phyloP scores from a whole-genome alignment of 345 rosid species.

The Brassica carinata region DNA sequence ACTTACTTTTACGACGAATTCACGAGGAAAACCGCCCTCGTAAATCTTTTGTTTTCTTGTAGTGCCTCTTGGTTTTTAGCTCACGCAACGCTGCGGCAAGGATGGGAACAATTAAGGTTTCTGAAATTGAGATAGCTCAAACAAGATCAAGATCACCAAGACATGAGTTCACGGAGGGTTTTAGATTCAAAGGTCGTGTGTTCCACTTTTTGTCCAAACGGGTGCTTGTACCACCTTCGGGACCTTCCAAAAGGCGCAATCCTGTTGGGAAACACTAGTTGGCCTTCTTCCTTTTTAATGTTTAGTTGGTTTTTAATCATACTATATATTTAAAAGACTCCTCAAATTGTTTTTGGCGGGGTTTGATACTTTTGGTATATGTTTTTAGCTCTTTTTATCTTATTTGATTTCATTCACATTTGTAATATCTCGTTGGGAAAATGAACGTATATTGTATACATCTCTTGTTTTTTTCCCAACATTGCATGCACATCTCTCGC shows the following conservation, averaged over 20 bases:
- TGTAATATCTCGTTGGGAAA: slow-evolving; percentile 17
- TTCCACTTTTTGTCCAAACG: slow-evolving; percentile 73
- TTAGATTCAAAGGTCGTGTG: slow-evolving; percentile 46
- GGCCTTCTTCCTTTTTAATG: not conserved
- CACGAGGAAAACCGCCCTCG: no score
- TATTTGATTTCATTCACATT: slow-evolving; percentile 17
- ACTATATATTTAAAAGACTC: slow-evolving; percentile 7
- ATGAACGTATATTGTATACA: not conserved
- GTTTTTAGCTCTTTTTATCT: not conserved
- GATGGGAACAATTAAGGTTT: slow-evolving; percentile 36
- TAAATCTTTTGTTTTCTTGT: no score
- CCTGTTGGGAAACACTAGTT: slow-evolving; percentile 25
- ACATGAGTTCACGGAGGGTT: slow-evolving; percentile 40
- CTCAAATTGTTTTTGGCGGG: slow-evolving; percentile 7
- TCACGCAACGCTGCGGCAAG: slow-evolving; percentile 45
- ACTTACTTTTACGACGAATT: no score
- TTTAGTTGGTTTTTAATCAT: not conserved
- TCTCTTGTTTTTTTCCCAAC: not conserved
- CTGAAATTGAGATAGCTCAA: slow-evolving; percentile 15
- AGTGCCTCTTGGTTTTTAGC: slow-evolving; percentile 42
- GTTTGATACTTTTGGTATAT: not conserved
- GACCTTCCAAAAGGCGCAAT: slow-evolving; percentile 82
- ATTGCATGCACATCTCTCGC: not conserved
- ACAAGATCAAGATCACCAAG: slow-evolving; percentile 28
- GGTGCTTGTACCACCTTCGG: slow-evolving; percentile 73